phyloP scores from a whole-genome alignment of 2,329 filamentous ascomycete genomes.

The Allantophomopsis lycopodina region DNA sequence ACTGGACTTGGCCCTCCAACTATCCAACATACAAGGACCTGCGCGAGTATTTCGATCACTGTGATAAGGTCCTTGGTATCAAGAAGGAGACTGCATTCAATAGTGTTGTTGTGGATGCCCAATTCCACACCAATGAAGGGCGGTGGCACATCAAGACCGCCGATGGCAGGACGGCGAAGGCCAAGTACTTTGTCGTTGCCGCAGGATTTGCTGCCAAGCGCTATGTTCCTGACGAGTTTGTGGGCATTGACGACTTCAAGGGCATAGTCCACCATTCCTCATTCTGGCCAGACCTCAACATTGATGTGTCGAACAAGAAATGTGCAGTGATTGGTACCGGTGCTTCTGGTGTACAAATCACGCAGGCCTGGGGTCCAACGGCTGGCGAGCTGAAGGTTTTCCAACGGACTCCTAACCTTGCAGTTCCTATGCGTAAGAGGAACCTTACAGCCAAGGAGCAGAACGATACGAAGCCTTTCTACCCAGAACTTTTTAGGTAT shows the following conservation, averaged over 20 bases:
- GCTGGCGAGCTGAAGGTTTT: constrained; percentile 43
- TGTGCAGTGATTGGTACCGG: constrained; percentile 40
- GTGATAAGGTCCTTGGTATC: constrained; percentile 37
- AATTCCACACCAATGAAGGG: constrained; percentile 2
- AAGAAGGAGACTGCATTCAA: constrained; percentile 25
- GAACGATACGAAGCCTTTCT: constrained; percentile 19
- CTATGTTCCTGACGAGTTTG: constrained; percentile 43
- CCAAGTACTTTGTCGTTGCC: constrained; percentile 8
- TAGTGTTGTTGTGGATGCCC: constrained; percentile 4
- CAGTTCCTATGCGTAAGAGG: constrained; percentile 13
- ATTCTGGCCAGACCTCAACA: constrained; percentile 40
- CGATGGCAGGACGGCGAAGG: constrained; percentile 3
- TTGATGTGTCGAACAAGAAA: constrained; percentile 30
- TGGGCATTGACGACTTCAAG: constrained; percentile 28
- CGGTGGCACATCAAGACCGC: constrained; percentile 7
- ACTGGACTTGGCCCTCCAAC: constrained; percentile 40
- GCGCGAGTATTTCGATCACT: constrained; percentile 42
- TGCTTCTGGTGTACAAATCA: constrained; percentile 38
- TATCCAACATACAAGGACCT: constrained; percentile 39
- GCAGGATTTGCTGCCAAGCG: constrained; percentile 38
- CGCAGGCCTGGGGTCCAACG: constrained; percentile 41
- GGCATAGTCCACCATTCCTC: constrained; percentile 38
- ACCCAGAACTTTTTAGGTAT: constrained; percentile 34
- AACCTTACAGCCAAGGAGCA: constrained; percentile 4
- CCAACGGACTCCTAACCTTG: constrained; percentile 51